Evolutionary conservation across 2,329 filamentous ascomycete genomes (phyloP), one percentile per base, ranked within the genome.

Genomic region (Ophidiomyces ophidiicola): DNA sequence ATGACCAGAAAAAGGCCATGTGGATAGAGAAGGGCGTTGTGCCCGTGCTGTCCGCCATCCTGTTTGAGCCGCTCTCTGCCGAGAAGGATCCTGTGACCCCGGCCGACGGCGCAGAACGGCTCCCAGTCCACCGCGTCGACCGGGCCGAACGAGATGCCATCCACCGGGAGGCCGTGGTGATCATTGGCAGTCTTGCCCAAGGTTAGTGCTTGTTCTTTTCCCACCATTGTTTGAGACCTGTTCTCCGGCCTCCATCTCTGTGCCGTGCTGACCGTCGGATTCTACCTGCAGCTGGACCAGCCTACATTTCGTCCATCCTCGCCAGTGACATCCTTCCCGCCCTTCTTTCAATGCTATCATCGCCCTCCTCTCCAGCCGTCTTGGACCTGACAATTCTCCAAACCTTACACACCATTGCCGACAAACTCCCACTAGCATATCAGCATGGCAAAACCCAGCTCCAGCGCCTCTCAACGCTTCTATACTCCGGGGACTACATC

Each of bases 161-260:
- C 33, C 74, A 76, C 48, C 66, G 90, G 41, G 83, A 93, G 57
- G 80, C 82, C n/a, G 72, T 87, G 26, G 77, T 92, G 47, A 72
- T 94, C n/a, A 66, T 93, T 24, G 79, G 80, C 32, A 90, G 83
- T 58, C 74, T 96, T 54, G 83, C 85, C 42, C 79, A 82, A 62
- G 86, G 87, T 86, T 69, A 52, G 69, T 49, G 37, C 21, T 11
- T 29, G 18, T 5, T 28, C 26, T 15, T 43, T 25, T 41, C 28
- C 24, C 39, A 2, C 8, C 15, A 2, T 30, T 18, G 8, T 6
- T 10, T 2, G n/a, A 17, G n/a, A n/a, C n/a, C n/a, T n/a, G n/a
- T n/a, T n/a, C n/a, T n/a, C 5, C 17, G 11, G 18, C 37, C 28
- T n/a, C 8, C n/a, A 14, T 11, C 32, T 14, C 35, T 41, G 8